Evolutionary conservation across 2,329 filamentous ascomycete genomes (phyloP), one percentile per base, ranked within the genome.

Genomic region (Zopfia rhizophila): DNA sequence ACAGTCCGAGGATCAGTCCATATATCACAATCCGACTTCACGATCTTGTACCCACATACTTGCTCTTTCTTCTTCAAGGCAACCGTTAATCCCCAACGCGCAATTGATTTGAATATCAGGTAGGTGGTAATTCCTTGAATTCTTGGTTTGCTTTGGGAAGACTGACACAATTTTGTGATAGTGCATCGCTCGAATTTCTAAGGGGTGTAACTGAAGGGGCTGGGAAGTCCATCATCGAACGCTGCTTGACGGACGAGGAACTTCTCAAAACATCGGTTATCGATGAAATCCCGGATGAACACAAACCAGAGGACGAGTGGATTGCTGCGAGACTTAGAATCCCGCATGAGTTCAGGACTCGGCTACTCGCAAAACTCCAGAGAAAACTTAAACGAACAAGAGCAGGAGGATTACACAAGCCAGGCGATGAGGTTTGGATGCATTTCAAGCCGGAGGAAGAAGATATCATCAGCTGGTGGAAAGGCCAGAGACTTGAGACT

Each of bases 11-110:
- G 86, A 18, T 85, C 84, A 1, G 82, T 87, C 1, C 85, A 89
- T 60, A 74, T 88, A 21, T 82, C 80, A 4, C 85, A 88, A 62
- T 84, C 82, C 2, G 85, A 89, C 67, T 88, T 88, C 59, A 81
- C 82, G 2, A 70, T 88, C 2, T 69, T 89, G 13, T 89, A 88
- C 58, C 82, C 80, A 3, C 76, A 78, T 28, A 73, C 83, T 55
- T 81, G 82, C 62, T 80, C 81, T 1, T 63, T 83, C 7, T 69
- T 87, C 11, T 73, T 85, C 51, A 88, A 88, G 64, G 82, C 81
- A 38, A 81, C 84, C 11, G 80, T 85, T n/a, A 78, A 88, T 56
- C 83, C 85, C 0, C 71, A 78, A 35, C 76, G 85, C 42, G 85
- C 84, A 2, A 77, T 87, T 18, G 81, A 85, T 60, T 72, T 89